phyloP scores from a whole-genome alignment of 164 flowering plant genomes.

The Vitis rotundifolia region DNA sequence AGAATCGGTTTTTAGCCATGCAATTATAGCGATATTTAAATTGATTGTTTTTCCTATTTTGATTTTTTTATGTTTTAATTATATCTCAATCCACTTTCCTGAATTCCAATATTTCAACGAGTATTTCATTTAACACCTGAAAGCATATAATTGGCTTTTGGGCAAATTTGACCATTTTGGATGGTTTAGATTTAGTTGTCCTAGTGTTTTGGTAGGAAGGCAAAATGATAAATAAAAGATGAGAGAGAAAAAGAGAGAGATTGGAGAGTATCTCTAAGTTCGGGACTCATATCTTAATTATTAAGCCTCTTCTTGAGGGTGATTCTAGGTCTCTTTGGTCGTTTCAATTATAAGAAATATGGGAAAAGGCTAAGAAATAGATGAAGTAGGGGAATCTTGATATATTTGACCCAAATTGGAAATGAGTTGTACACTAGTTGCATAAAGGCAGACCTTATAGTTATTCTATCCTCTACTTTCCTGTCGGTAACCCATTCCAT shows the following conservation, averaged over 20 bases:
- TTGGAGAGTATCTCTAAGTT: slow-evolving; percentile 32
- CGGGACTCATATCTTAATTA: slow-evolving; percentile 29
- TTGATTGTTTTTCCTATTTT: too few relatives aligned
- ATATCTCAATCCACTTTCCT: too few relatives aligned
- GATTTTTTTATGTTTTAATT: too few relatives aligned
- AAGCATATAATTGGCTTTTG: slow-evolving; percentile 5
- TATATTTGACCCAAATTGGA: slow-evolving; percentile 28
- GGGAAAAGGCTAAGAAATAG: too few relatives aligned
- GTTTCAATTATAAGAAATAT: too few relatives aligned
- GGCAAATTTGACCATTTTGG: slow-evolving; percentile 10
- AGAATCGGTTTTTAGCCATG: too few relatives aligned
- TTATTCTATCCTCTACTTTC: slow-evolving; percentile 30
- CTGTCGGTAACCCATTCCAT: slow-evolving; percentile 23
- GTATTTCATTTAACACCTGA: slow-evolving; percentile 7
- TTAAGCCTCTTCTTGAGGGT: slow-evolving; percentile 9
- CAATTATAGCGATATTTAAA: too few relatives aligned
- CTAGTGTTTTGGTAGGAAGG: slow-evolving; percentile 10
- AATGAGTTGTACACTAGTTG: slow-evolving; percentile 30
- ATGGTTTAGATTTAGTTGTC: slow-evolving; percentile 19
- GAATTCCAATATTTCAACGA: too few relatives aligned
- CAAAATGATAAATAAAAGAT: slow-evolving; percentile 5
- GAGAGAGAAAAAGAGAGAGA: not conserved
- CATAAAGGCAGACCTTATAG: slow-evolving; percentile 46
- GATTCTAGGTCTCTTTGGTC: slow-evolving; percentile 6
- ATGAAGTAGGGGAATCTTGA: slow-evolving; percentile 2